Base-by-base conservation (phyloP, 2,329 filamentous ascomycete species). In the Epichloe uncinata region DNA sequence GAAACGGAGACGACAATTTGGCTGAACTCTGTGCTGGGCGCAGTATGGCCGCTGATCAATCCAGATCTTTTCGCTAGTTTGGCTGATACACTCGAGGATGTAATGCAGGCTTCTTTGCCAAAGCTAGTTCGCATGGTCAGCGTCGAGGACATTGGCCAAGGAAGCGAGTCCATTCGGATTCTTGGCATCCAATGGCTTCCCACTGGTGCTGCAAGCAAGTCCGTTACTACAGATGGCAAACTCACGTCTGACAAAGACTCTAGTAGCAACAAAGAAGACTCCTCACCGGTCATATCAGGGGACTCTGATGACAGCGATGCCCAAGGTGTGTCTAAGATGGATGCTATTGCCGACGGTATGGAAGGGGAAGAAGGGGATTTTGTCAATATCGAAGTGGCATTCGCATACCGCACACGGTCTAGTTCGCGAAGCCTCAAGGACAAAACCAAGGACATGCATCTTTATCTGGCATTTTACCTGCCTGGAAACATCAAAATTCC, bases 341-440 rank as follows among this genome's bases (percentile, higher is more conserved):
- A 66, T 1, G 57, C 61, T 0, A 55, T 68, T 18, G 64, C 64
- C 2, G 73, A 81, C 56, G 82, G 81, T 1, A 84, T 87, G 81
- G 80, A 85, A 57, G 84, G 82, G 2, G 84, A 87, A 62, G 82
- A 87, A 60, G 84, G 84, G 11, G 84, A 87, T 55, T 88, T 88
- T 58, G 75, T 88, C 62, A 89, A 89, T 58, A 66, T 89, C 48
- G 85, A 90, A 60, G 69, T 88, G 15, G 83, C 82, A 0, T 83
- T 89, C 58, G 81, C 85, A 1, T 90, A 89, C 62, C 74, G 82
- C 36, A 78, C 81, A 9, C 73, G 81, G 33, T 76, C 78, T 0
- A 77, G 74, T 8, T 74, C 75, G 33, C 79, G 77, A 54, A 78
- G 75, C 2, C 69, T 86, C 46, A 82, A 84, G 54, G 75, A 81